Evolutionary conservation across 768 basidiomycete species (phyloP), one percentile per base, ranked within the genome.

Genomic region (Tulasnella sp.): DNA sequence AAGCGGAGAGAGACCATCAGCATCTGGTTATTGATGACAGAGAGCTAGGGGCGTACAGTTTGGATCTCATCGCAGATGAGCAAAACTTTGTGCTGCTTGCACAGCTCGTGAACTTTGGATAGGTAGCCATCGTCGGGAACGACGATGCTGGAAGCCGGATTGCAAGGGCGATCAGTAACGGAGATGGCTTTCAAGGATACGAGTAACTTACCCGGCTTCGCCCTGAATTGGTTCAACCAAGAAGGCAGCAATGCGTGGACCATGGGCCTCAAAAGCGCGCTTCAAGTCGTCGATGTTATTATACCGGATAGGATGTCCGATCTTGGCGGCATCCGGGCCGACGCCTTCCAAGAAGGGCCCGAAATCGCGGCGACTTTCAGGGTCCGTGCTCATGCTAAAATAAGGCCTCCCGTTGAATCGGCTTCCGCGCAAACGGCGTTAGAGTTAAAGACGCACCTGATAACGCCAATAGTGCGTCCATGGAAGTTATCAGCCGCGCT

Each of bases 51-150:
- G 57, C 86, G 77, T 77, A 94, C 94, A 57, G 98, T 99, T 85
- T 99, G 98, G 80, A 99, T 96, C 84, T 99, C 98, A 81, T 99
- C 98, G 81, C 95, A 96, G 82, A 99, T 99, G 46, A 99, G 87
- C n/a, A 99, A 87, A 0, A 95, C 95, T 72, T 97, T 95, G 85
- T 96, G 90, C 84, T 93, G 90, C 86, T 92, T 93, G 88, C 98
- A 99, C 37, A 98, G 87, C 75, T 88, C 91, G 74, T 91, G 91
- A 37, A 91, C 91, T 80, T 90, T 85, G 40, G 88, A 83, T 51
- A 99, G 88, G 85, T 99, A 99, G 6, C 96, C 96, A 10, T 88
- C 87, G 1, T 92, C 91, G 0, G 98, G 98, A 15, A 99, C 93
- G 79, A 98, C 91, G 81, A 99, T 97, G 15, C 96, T 95, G 82